phyloP scores from a whole-genome alignment of 2,329 filamentous ascomycete species.

The Pyricularia grisea region DNA sequence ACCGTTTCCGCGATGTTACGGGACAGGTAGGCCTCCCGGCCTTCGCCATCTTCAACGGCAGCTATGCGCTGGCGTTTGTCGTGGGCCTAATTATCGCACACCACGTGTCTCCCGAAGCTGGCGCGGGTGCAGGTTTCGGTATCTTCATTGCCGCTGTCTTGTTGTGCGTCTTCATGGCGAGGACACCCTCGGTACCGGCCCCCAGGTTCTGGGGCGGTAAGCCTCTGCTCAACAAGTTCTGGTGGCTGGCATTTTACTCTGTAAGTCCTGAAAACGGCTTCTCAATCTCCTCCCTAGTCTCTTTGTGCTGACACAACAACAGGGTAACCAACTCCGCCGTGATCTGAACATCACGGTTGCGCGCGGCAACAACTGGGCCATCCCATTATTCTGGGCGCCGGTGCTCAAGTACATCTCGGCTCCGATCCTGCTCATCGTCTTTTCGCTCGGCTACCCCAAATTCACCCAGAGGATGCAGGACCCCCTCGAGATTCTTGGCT shows the following conservation, averaged over 20 bases:
- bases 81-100: neutral
- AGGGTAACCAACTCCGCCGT: neutral
- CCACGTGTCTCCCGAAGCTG: neutral
- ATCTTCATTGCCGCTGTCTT: neutral
- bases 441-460: neutral
- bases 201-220: neutral
- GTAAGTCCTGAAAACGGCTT: neutral
- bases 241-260: neutral
- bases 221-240: neutral
- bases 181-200: neutral
- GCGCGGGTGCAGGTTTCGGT: neutral
- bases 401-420: slow-evolving; percentile 1
- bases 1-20: neutral
- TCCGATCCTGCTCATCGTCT: neutral
- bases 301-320: neutral
- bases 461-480: neutral
- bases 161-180: neutral
- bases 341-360: neutral
- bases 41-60: neutral
- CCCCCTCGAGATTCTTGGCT: neutral
- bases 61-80: neutral
- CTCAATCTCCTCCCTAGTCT: neutral
- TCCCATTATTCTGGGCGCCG: neutral
- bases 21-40: neutral
- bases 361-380: neutral